Evolutionary conservation across 164 flowering plant genomes (phyloP).

Genomic region (Kingdonia uniflora): DNA sequence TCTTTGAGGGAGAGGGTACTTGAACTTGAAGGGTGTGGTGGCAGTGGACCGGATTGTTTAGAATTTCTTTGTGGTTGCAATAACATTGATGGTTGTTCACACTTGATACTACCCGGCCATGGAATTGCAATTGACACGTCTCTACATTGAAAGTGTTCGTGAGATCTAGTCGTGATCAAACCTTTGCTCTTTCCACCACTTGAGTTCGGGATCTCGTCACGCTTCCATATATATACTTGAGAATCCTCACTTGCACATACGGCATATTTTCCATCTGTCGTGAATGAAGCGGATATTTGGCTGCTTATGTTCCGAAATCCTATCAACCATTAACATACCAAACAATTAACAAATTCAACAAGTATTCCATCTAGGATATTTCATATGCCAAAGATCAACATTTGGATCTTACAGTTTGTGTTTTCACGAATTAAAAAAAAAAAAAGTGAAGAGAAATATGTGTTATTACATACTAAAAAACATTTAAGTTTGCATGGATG

Average conservation of each 20-base stretch:
- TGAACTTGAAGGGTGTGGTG: conserved; percentile 9
- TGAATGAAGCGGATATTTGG: conserved; percentile 66
- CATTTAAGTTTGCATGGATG: no score
- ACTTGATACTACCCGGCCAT: conserved; percentile 60
- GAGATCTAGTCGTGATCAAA: conserved; percentile 23
- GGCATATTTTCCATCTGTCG: conserved; percentile 31
- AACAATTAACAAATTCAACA: neutral
- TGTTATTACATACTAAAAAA: no score
- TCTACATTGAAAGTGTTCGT: conserved; percentile 66
- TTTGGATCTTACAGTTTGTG: no score
- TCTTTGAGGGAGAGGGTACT: neutral
- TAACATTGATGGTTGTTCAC: conserved; percentile 38
- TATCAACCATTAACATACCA: conserved; percentile 12
- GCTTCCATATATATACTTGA: conserved; percentile 70
- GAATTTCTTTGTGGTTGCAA: conserved; percentile 33
- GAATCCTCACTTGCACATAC: conserved; percentile 83
- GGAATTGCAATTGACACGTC: conserved; percentile 84
- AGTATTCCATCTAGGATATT: no score
- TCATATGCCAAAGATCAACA: no score
- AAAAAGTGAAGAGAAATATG: no score
- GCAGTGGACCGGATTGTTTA: conserved; percentile 22
- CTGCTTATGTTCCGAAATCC: conserved; percentile 83
- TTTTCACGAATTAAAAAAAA: no score
- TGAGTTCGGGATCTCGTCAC: conserved; percentile 32
- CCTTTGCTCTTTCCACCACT: conserved; percentile 30